Conservation (phyloP, 805 yeast genomes). For the Barnettozyma sucrosica region DNA sequence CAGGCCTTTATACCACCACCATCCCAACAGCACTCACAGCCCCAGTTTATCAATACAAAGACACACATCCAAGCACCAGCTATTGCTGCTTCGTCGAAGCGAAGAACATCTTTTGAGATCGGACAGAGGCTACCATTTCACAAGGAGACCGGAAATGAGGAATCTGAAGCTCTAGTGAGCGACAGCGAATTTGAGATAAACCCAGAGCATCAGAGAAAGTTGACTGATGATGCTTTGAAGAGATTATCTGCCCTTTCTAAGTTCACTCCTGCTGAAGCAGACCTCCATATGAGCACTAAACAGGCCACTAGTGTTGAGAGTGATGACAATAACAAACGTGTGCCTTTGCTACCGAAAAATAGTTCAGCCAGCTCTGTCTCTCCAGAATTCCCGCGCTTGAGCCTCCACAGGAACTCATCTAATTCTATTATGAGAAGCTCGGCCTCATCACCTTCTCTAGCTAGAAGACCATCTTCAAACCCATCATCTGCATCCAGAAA, state of each 20-base stretch:
- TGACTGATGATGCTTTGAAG: slow-evolving; percentile 36
- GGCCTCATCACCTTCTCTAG: slow-evolving; percentile 10
- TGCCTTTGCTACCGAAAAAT: background rate
- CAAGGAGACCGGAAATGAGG: slow-evolving; percentile 23
- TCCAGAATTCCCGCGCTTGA: slow-evolving; percentile 7
- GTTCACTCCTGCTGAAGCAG: slow-evolving; percentile 26
- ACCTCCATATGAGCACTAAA: slow-evolving; percentile 11
- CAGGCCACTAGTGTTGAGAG: slow-evolving; percentile 6
- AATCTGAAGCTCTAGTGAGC: slow-evolving; percentile 14
- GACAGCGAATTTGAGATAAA: slow-evolving; percentile 27
- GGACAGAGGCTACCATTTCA: slow-evolving; percentile 32
- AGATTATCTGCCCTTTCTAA: slow-evolving; percentile 29
- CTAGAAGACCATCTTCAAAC: slow-evolving; percentile 11
- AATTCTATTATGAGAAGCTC: slow-evolving; percentile 5
- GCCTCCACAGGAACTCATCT: background rate
- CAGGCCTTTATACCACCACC: slow-evolving; percentile 13
- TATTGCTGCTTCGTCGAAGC: slow-evolving; percentile 30
- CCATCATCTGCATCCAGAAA: slow-evolving; percentile 15
- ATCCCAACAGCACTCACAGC: slow-evolving; percentile 11
- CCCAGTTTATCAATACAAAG: slow-evolving; percentile 26
- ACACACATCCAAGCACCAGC: slow-evolving; percentile 39
- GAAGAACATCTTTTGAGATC: slow-evolving; percentile 27
- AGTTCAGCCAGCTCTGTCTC: slow-evolving; percentile 5
- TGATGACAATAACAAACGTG: background rate
- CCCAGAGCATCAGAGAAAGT: slow-evolving; percentile 27